These are phyloP conservation scores for Cercospora citrullina DNA, from an alignment of 2,329 filamentous ascomycete genomes.

Conservation along the genomic window DNA sequence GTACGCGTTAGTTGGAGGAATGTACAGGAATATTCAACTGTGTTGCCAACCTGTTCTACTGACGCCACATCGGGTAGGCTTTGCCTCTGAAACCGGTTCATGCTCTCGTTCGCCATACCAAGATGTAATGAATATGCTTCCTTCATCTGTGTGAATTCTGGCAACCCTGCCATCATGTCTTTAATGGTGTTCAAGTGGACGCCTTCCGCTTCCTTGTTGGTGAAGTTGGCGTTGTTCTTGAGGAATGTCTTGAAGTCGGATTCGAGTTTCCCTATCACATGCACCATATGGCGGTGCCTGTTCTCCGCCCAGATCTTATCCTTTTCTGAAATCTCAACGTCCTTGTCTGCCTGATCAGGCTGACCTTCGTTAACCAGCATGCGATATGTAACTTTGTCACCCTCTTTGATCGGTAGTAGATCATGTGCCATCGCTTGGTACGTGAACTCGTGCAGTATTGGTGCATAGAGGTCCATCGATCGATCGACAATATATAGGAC, in stretches of 20 bases:
- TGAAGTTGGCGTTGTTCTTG: slow-evolving; percentile 87
- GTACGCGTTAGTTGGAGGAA: slow-evolving; percentile 8
- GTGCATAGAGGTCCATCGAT: slow-evolving; percentile 87
- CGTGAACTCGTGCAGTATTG: slow-evolving; percentile 91
- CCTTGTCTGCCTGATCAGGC: slow-evolving; percentile 72
- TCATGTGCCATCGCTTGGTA: slow-evolving; percentile 99
- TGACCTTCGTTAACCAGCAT: slow-evolving; percentile 75
- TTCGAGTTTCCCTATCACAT: slow-evolving; percentile 91
- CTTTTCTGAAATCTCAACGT: slow-evolving; percentile 86
- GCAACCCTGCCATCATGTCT: slow-evolving; percentile 93
- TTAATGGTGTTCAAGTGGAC: slow-evolving; percentile 82
- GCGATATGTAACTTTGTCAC: slow-evolving; percentile 82
- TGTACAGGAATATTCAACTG: background rate
- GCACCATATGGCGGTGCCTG: slow-evolving; percentile 94
- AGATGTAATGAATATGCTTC: slow-evolving; percentile 92
- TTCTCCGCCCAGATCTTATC: slow-evolving; percentile 96
- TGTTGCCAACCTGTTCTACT: slow-evolving; percentile 68
- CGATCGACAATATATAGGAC: slow-evolving; percentile 85
- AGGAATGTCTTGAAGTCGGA: slow-evolving; percentile 91
- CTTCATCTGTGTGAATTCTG: slow-evolving; percentile 94
- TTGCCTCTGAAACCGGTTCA: slow-evolving; percentile 83
- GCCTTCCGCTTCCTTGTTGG: slow-evolving; percentile 67
- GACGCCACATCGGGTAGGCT: slow-evolving; percentile 86
- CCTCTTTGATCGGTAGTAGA: slow-evolving; percentile 81
- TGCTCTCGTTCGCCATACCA: slow-evolving; percentile 95